Conservation (phyloP, 768 basidiomycete genomes). For the Pleurotus giganteus region DNA sequence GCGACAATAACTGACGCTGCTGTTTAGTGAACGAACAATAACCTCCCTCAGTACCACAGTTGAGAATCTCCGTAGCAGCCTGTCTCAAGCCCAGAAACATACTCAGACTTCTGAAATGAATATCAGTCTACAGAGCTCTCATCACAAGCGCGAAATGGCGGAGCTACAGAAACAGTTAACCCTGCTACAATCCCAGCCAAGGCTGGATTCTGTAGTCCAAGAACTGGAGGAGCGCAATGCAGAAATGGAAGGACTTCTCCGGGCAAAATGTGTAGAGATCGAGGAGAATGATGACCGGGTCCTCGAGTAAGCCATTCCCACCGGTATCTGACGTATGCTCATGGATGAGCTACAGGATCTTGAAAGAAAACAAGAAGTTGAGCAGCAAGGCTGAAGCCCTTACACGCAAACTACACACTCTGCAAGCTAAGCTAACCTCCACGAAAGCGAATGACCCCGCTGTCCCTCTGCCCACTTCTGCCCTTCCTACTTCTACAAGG, state of each 20-base stretch:
- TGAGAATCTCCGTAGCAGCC: conserved; percentile 39
- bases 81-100: conserved; percentile 54
- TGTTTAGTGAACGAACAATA: conserved; percentile 46
- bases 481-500: neutral
- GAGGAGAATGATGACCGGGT: conserved; percentile 83
- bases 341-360: conserved; percentile 45
- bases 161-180: conserved; percentile 58
- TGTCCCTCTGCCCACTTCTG: neutral
- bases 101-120: conserved; percentile 64
- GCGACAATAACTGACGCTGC: neutral
- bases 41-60: conserved; percentile 35
- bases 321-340: conserved; percentile 10
- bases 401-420: conserved; percentile 67
- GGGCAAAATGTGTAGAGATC: conserved; percentile 70
- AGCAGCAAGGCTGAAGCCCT: conserved; percentile 66
- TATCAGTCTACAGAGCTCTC: conserved; percentile 59
- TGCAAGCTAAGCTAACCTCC: conserved; percentile 65
- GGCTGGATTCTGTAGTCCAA: conserved; percentile 50
- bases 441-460: conserved; percentile 38
- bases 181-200: conserved; percentile 48
- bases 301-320: conserved; percentile 67
- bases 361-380: conserved; percentile 82
- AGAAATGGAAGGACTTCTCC: conserved; percentile 75
- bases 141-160: conserved; percentile 63
- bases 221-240: conserved; percentile 68